Evolutionary conservation across 2,329 filamentous ascomycete species (phyloP), one percentile per base, ranked within the genome.

Genomic region (Saccharata proteae): DNA sequence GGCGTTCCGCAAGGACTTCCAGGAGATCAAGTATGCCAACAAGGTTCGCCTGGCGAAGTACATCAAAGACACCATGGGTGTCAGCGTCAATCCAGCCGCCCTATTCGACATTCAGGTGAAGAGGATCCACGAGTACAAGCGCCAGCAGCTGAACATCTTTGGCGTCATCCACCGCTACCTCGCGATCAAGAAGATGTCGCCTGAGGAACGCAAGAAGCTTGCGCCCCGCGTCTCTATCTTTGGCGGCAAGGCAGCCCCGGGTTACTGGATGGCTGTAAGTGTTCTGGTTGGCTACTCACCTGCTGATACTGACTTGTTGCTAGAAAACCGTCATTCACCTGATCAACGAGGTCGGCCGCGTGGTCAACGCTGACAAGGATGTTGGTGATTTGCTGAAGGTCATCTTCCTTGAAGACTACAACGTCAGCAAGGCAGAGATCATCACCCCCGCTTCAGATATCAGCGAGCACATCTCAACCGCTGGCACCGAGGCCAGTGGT

Each of bases 191-290:
- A 69, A 73, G 20, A 75, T 93, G 79, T 74, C 69, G 15, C 66
- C 82, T 0, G 82, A 85, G 46, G 80, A 93, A 53, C 74, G 77
- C 43, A 88, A 92, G 69, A 90, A 90, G 62, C 69, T 82, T 38
- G 72, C 78, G 26, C 84, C 86, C 11, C 79, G 88, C 30, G 90
- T 96, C 7, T 90, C 81, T 35, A 92, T 98, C 56, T 96, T 98
- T 53, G 90, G 90, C 51, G 90, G 90, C 47, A 98, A 98, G 63
- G 90, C 90, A 16, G 90, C 90, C 2, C 90, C 90, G 0, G 90
- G 90, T 11, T 98, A 98, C 67, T 98, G 90, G 90, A 98, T 96
- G 90, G 90, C 90, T 21, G n/a, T n/a, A n/a, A n/a, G n/a, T n/a
- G n/a, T n/a, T n/a, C n/a, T n/a, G n/a, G n/a, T n/a, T n/a, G n/a